A percentile compares a stretch with the other conserved stretches of the same genome.
Conservation (phyloP, 352 stramenopile genomes). For the Saprolegnia parasitica region DNA sequence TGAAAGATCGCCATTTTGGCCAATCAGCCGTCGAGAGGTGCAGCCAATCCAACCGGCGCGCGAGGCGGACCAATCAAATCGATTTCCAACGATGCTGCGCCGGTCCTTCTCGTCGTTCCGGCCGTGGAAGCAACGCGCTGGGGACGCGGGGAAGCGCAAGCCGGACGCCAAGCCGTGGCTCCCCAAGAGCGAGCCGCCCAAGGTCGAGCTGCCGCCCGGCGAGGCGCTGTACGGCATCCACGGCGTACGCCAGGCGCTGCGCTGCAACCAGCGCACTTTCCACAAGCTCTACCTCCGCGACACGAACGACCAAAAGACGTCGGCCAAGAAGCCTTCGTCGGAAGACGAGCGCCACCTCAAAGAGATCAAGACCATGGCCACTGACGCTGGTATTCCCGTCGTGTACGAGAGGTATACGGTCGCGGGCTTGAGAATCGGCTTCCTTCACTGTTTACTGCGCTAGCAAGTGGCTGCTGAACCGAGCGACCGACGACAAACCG, state of each 20-base stretch:
- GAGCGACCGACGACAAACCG: conserved; percentile 74
- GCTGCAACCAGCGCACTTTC: conserved; percentile 25
- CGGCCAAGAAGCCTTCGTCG: conserved; percentile 35
- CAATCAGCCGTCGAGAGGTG: neutral
- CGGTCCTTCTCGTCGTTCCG: neutral
- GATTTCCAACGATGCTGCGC: neutral
- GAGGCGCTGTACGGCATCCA: conserved; percentile 27
- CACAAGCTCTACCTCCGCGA: conserved; percentile 24
- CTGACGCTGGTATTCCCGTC: conserved; percentile 33
- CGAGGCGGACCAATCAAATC: neutral
- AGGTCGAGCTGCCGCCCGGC: conserved; percentile 9
- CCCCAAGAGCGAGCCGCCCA: neutral
- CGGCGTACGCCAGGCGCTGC: conserved; percentile 24
- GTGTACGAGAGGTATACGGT: conserved; percentile 34
- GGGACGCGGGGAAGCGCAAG: neutral
- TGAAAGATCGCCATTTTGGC: neutral
- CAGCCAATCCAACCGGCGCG: neutral
- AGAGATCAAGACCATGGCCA: conserved; percentile 46
- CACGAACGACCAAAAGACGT: conserved; percentile 16
- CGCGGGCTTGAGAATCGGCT: neutral
- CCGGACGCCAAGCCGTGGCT: neutral
- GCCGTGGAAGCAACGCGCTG: neutral
- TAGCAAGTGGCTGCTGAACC: conserved; percentile 83
- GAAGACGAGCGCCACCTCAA: conserved; percentile 38
- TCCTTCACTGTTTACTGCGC: no score